phyloP scores from a whole-genome alignment of 306 rosid species.

The Vicia faba region DNA sequence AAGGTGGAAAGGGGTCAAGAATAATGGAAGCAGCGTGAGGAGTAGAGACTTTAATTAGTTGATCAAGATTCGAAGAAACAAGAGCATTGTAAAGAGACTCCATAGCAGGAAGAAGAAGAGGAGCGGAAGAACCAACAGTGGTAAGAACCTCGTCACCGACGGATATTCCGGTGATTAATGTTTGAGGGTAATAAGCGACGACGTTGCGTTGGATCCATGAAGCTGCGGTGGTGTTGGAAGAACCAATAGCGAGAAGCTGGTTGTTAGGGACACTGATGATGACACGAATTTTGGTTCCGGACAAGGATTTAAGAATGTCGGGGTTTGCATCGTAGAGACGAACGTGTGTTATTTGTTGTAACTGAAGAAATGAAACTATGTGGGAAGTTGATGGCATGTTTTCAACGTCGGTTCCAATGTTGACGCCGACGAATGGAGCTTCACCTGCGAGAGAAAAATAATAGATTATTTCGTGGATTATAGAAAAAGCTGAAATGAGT shows the following conservation, averaged over 20 bases:
- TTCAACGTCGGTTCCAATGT: constrained; percentile 81
- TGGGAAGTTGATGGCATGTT: constrained; percentile 54
- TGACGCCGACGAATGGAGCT: constrained; percentile 74
- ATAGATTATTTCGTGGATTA: background rate
- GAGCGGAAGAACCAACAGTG: constrained; percentile 66
- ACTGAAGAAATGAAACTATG: constrained; percentile 63
- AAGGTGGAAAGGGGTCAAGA: constrained; percentile 94
- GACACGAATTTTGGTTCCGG: constrained; percentile 69
- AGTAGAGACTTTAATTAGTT: constrained; percentile 68
- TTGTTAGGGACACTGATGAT: constrained; percentile 81
- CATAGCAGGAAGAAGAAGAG: constrained; percentile 74
- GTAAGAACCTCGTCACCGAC: constrained; percentile 96
- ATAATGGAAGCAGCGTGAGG: constrained; percentile 81
- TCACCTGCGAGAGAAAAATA: constrained; percentile 38
- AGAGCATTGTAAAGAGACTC: constrained; percentile 76
- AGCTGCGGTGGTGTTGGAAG: constrained; percentile 91
- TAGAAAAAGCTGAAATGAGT: background rate
- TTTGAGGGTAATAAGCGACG: constrained; percentile 71
- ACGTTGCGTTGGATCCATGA: constrained; percentile 82
- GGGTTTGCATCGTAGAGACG: constrained; percentile 83
- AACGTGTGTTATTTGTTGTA: constrained; percentile 71
- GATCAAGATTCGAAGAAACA: constrained; percentile 77
- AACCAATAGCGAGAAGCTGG: constrained; percentile 85
- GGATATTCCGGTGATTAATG: constrained; percentile 66
- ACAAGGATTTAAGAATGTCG: constrained; percentile 66